Conservation (phyloP, 2,329 filamentous ascomycete species). For the Aquanectria penicillioides region DNA sequence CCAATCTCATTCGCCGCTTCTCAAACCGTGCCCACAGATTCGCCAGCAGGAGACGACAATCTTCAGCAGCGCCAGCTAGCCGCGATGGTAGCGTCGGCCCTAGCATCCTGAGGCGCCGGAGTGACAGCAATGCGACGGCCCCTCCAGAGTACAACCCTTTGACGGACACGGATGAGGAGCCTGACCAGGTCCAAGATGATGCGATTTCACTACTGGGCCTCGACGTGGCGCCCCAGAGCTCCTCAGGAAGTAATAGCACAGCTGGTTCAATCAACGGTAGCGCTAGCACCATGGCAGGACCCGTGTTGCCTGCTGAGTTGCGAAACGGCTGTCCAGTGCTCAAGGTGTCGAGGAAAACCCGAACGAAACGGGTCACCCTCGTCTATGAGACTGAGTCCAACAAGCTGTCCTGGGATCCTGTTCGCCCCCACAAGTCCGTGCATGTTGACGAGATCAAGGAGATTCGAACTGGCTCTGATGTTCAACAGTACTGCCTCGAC, state of each 20-base stretch:
- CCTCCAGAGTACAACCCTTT: constrained; percentile 59
- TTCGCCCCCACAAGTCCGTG: constrained; percentile 81
- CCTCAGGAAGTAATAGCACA: constrained; percentile 59
- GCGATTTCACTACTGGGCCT: constrained; percentile 50
- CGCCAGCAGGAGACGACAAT: constrained; percentile 75
- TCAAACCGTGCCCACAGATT: constrained; percentile 83
- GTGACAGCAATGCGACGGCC: constrained; percentile 84
- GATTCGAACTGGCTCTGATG: constrained; percentile 84
- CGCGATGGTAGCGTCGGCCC: constrained; percentile 91
- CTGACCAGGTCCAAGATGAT: constrained; percentile 51
- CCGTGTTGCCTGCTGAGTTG: constrained; percentile 80
- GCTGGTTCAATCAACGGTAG: constrained; percentile 58
- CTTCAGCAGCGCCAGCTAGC: constrained; percentile 78
- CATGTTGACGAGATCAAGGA: constrained; percentile 97
- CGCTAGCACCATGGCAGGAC: constrained; percentile 64
- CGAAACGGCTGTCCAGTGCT: constrained; percentile 81
- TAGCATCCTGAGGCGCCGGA: constrained; percentile 85
- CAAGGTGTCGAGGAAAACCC: constrained; percentile 87
- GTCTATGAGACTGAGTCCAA: constrained; percentile 84
- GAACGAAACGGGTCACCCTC: constrained; percentile 74
- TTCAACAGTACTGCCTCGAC: constrained; percentile 89
- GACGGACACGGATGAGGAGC: constrained; percentile 62
- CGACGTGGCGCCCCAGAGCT: constrained; percentile 57
- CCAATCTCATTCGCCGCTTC: constrained; percentile 79
- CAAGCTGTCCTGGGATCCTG: constrained; percentile 88